Base-by-base conservation (phyloP, 352 stramenopile species). In the Phytophthora fragariae region DNA sequence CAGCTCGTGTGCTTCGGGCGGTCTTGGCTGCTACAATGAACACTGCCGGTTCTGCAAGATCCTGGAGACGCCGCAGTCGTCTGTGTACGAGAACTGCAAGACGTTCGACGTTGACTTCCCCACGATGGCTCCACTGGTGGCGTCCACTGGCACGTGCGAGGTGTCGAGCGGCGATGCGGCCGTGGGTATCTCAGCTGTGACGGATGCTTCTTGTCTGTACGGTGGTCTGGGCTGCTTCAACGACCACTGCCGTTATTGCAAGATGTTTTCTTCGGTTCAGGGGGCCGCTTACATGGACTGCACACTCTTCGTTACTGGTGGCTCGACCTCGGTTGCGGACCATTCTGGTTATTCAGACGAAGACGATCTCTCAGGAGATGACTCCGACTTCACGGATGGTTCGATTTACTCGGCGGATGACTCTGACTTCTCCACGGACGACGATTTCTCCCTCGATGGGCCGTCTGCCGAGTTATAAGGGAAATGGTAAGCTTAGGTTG, bases 201-300 rank as follows among this genome's bases (percentile, higher is more conserved):
- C 72, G 1, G 80, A 86, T n/a, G 15, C 49, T 9, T 57, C 65
- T 17, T 85, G 77, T 21, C 53, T 33, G 6, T 64, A 15, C 11
- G 80, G 77, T 9, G 80, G 80, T 2, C 5, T 82, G 21, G 80
- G 80, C 50, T 86, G 80, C 57, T 72, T 84, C 5, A 70, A 71
- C n/a, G 57, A 66, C 29, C 66, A 77, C 27, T 86, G 80, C 65
- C 75, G 77, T 39, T 85, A 76, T 68, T 86, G 80, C 70, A 83
- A 84, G 73, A 56, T 60, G 7, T 65, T 21, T 2, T 68, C 53
- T 19, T 83, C 79, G 8, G 27, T 41, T 5, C 62, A 76, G 55
- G 82, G 70, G 3, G 39, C 65, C 12, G 65, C 74, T 6, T 65
- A 82, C 29, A 8, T 65, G 35, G 55, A 71, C 44, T 80, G 73